Percentiles rank a stretch among this genome's conserved stretches.
These are phyloP conservation scores for Aspergillus carlsbadensis DNA, from an alignment of 495 filamentous ascomycete species.

Conservation along the genomic window DNA sequence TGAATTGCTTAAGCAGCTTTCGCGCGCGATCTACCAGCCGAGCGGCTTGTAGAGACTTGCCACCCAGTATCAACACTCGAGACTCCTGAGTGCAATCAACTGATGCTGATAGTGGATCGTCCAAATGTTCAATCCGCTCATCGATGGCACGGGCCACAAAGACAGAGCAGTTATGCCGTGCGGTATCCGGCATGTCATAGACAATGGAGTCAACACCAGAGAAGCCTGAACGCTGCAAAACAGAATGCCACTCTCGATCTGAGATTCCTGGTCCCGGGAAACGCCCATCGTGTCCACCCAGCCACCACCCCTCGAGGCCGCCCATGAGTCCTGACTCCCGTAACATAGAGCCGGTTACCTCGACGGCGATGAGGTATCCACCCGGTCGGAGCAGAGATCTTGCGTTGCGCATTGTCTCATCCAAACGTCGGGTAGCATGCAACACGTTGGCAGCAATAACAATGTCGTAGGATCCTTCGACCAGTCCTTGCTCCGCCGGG, in stretches of 20 bases:
- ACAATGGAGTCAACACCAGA: conserved; percentile 2
- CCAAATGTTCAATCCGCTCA: background rate
- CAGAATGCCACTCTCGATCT: background rate
- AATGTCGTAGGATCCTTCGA: conserved; percentile 43
- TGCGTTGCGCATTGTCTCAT: conserved; percentile 45
- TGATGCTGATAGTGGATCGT: no score
- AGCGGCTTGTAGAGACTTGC: no score
- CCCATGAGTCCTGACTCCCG: background rate
- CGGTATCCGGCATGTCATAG: background rate
- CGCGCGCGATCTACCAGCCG: no score
- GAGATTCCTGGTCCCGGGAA: background rate
- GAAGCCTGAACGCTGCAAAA: conserved; percentile 8
- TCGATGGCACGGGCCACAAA: conserved; percentile 11
- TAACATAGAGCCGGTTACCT: background rate
- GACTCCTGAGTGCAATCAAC: no score
- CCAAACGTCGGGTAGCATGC: conserved; percentile 49
- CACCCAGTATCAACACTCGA: no score
- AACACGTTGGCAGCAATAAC: conserved; percentile 53
- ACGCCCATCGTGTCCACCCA: background rate
- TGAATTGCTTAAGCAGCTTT: no score
- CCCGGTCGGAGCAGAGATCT: conserved; percentile 32
- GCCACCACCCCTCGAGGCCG: conserved; percentile 8
- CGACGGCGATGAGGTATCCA: background rate
- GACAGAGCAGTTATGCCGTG: background rate
- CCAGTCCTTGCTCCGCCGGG: conserved; percentile 46